Conservation (phyloP, 202 grass and related monocot genomes). For the Musa balbisiana region DNA sequence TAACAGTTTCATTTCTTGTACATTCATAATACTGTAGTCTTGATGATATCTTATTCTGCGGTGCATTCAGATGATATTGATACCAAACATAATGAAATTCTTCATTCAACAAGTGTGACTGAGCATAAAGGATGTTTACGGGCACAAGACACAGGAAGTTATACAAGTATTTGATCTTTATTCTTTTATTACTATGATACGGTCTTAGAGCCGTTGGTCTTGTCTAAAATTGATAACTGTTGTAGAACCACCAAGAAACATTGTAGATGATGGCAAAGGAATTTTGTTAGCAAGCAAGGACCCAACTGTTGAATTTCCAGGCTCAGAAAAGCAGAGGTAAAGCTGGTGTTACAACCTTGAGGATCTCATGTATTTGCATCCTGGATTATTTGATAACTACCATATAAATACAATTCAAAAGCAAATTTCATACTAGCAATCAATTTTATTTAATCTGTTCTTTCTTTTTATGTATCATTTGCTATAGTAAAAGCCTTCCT, state of each 20-base stretch:
- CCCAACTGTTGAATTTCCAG: constrained; percentile 31
- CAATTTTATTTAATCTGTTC: not conserved
- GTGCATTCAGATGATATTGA: constrained; percentile 28
- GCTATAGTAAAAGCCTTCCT: not conserved
- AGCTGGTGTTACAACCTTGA: not conserved
- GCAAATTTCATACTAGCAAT: too few relatives aligned
- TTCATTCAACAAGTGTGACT: constrained; percentile 18
- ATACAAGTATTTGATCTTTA: not conserved
- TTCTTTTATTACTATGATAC: constrained; percentile 2
- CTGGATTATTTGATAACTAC: too few relatives aligned
- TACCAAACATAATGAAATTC: constrained; percentile 25
- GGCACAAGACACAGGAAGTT: constrained; percentile 31
- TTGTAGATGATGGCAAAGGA: constrained; percentile 16
- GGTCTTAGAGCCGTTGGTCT: not conserved
- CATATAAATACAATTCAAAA: too few relatives aligned
- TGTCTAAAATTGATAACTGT: not conserved
- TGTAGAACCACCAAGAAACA: constrained; percentile 28
- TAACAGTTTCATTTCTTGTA: constrained; percentile 6
- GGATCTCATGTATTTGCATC: not conserved
- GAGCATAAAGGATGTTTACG: constrained; percentile 21
- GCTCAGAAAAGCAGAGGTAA: constrained; percentile 90
- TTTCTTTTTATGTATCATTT: not conserved
- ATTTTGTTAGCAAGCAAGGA: constrained; percentile 24
- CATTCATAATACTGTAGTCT: not conserved
- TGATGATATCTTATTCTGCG: constrained; percentile 16